Conservation (phyloP, 1,139 yeast species). For the Meyerozyma sp. region DNA sequence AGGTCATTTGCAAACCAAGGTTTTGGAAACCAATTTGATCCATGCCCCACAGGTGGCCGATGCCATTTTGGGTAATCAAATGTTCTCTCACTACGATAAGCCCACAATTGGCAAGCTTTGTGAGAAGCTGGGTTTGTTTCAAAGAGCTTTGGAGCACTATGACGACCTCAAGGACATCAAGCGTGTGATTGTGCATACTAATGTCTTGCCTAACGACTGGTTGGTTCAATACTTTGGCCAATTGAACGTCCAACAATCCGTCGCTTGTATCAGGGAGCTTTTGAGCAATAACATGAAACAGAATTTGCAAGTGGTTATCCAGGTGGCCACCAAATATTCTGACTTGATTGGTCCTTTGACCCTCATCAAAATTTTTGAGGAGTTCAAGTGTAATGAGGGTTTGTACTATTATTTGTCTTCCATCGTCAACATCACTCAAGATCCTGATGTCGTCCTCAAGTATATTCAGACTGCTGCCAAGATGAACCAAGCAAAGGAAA, state of each 20-base stretch:
- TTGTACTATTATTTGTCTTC: slow-evolving; percentile 89
- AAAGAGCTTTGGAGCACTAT: slow-evolving; percentile 93
- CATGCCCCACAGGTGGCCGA: slow-evolving; percentile 99
- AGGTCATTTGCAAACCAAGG: slow-evolving; percentile 92
- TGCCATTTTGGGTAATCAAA: slow-evolving; percentile 92
- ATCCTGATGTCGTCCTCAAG: slow-evolving; percentile 91
- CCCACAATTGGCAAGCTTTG: slow-evolving; percentile 88
- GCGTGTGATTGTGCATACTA: slow-evolving; percentile 87
- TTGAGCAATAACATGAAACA: slow-evolving; percentile 76
- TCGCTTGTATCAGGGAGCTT: slow-evolving; percentile 83
- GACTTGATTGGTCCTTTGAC: slow-evolving; percentile 86
- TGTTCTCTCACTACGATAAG: slow-evolving; percentile 94
- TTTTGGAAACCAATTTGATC: slow-evolving; percentile 84
- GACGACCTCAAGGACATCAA: slow-evolving; percentile 93
- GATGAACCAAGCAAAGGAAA: slow-evolving; percentile 86
- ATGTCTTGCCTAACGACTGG: slow-evolving; percentile 89
- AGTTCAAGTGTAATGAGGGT: slow-evolving; percentile 88
- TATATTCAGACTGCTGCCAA: slow-evolving; percentile 93
- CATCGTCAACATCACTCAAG: slow-evolving; percentile 89
- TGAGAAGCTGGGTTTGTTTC: slow-evolving; percentile 90
- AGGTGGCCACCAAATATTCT: slow-evolving; percentile 94
- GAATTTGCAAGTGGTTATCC: slow-evolving; percentile 89
- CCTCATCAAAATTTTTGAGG: slow-evolving; percentile 87
- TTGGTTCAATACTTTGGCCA: slow-evolving; percentile 88
- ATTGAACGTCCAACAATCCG: slow-evolving; percentile 88